Conservation (phyloP, 2,329 filamentous ascomycete species). For the Phialocephala sp. region DNA sequence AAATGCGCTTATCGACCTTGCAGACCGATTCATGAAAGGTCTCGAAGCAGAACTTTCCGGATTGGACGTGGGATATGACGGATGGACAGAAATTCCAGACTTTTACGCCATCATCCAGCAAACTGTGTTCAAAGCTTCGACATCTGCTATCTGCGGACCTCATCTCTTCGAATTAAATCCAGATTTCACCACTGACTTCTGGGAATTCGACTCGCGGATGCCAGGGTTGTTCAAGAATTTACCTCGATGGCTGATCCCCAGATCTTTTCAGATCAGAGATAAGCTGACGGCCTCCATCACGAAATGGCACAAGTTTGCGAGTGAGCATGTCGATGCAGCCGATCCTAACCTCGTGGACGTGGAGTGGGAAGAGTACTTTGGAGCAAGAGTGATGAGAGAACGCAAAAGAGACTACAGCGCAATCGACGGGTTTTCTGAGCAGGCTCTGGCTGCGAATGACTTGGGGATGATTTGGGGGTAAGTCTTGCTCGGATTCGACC, state of each 20-base stretch:
- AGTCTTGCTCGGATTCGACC: background rate
- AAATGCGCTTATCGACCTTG: slow-evolving; percentile 24
- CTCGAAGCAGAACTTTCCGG: slow-evolving; percentile 21
- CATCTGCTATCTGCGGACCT: slow-evolving; percentile 38
- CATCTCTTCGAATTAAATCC: slow-evolving; percentile 38
- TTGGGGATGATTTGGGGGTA: slow-evolving; percentile 38
- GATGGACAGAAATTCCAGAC: slow-evolving; percentile 36
- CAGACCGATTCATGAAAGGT: slow-evolving; percentile 20
- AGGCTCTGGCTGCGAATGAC: slow-evolving; percentile 30
- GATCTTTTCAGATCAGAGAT: slow-evolving; percentile 34
- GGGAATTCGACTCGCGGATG: slow-evolving; percentile 39
- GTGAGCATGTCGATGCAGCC: slow-evolving; percentile 27
- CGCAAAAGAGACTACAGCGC: slow-evolving; percentile 20
- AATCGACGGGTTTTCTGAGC: slow-evolving; percentile 22
- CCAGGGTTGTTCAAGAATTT: slow-evolving; percentile 33
- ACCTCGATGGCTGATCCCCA: slow-evolving; percentile 39
- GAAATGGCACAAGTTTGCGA: slow-evolving; percentile 39
- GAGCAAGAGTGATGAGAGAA: slow-evolving; percentile 39
- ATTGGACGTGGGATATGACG: slow-evolving; percentile 18
- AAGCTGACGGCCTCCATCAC: slow-evolving; percentile 32
- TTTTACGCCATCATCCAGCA: slow-evolving; percentile 38
- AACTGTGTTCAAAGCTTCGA: slow-evolving; percentile 37
- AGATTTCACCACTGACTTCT: slow-evolving; percentile 38
- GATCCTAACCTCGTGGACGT: slow-evolving; percentile 28
- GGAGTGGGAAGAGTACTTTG: slow-evolving; percentile 42